Evolutionary conservation across 768 basidiomycete genomes (phyloP).

Genomic region (Dioszegia crocea): DNA sequence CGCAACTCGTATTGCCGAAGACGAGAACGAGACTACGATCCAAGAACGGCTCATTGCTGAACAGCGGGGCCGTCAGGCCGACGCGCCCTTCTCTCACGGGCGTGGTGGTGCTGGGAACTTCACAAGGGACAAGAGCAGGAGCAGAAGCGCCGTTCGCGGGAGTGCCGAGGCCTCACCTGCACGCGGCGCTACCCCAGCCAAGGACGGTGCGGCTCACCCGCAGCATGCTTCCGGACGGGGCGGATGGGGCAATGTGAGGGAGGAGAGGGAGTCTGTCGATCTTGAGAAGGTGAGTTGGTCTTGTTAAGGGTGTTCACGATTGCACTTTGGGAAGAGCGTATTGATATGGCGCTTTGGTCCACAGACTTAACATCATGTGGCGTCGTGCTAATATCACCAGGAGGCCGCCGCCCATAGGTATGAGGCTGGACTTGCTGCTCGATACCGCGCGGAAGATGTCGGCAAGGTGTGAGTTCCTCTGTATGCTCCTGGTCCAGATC

Average conservation of each 20-base stretch:
- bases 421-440: constrained; percentile 35
- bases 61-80: constrained; percentile 35
- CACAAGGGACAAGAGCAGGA: constrained; percentile 23
- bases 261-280: constrained; percentile 26
- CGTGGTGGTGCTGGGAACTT: constrained; percentile 50
- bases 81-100: constrained; percentile 44
- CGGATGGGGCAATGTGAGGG: constrained; percentile 46
- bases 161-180: too few species aligned
- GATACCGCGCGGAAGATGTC: constrained; percentile 29
- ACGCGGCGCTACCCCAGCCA: too few species aligned
- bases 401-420: constrained; percentile 28
- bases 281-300: constrained; percentile 28
- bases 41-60: constrained; percentile 42
- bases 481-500: neutral
- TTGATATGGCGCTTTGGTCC: too few species aligned
- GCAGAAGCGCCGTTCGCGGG: constrained; percentile 17
- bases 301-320: too few species aligned
- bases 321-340: too few species aligned
- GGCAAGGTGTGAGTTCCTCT: constrained; percentile 29
- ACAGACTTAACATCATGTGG: too few species aligned
- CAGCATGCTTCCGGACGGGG: constrained; percentile 34
- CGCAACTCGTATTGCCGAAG: constrained; percentile 25
- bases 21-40: constrained; percentile 32
- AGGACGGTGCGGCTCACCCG: constrained; percentile 4
- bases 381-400: constrained; percentile 11